phyloP scores from a whole-genome alignment of 1,284 basidiomycete genomes.

The Mycosarcoma mackinlayi region DNA sequence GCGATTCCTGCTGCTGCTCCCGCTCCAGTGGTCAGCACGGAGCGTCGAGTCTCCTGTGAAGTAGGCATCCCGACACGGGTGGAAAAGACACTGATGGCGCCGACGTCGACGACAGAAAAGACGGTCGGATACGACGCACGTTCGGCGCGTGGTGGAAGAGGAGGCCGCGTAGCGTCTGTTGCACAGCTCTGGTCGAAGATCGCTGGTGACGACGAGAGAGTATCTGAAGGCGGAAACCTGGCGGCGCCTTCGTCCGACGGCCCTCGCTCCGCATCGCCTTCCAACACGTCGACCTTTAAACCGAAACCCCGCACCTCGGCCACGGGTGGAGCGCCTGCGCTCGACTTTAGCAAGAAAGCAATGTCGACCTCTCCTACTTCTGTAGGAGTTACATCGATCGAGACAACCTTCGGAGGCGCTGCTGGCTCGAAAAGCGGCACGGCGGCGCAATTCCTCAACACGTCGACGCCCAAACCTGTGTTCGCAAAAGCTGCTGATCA shows the following conservation, averaged over 20 bases:
- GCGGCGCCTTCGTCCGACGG: slow-evolving; percentile 13
- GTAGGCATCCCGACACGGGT: slow-evolving; percentile 41
- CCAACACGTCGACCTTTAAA: slow-evolving; percentile 48
- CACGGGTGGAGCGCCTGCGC: slow-evolving; percentile 46
- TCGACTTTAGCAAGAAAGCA: slow-evolving; percentile 57
- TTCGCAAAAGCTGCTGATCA: slow-evolving; percentile 27
- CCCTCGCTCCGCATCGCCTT: slow-evolving; percentile 29
- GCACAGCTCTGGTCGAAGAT: slow-evolving; percentile 77
- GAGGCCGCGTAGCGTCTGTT: slow-evolving; percentile 79
- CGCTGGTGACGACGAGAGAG: slow-evolving; percentile 47
- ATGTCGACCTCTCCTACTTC: slow-evolving; percentile 18
- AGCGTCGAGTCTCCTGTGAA: slow-evolving; percentile 26
- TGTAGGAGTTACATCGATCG: slow-evolving; percentile 27
- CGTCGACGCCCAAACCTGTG: slow-evolving; percentile 36
- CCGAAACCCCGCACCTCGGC: slow-evolving; percentile 48
- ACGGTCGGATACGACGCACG: slow-evolving; percentile 74
- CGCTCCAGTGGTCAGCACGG: slow-evolving; percentile 4
- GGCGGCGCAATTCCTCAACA: slow-evolving; percentile 55
- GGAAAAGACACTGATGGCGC: slow-evolving; percentile 32
- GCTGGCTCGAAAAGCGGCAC: slow-evolving; percentile 42
- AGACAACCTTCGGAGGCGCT: slow-evolving; percentile 26
- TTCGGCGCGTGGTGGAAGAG: slow-evolving; percentile 80
- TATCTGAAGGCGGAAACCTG: slow-evolving; percentile 1
- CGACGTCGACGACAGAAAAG: slow-evolving; percentile 6
- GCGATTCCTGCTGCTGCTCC: neutral